Conservation (phyloP, 2,329 filamentous ascomycete species). For the Colletotrichum navitas region DNA sequence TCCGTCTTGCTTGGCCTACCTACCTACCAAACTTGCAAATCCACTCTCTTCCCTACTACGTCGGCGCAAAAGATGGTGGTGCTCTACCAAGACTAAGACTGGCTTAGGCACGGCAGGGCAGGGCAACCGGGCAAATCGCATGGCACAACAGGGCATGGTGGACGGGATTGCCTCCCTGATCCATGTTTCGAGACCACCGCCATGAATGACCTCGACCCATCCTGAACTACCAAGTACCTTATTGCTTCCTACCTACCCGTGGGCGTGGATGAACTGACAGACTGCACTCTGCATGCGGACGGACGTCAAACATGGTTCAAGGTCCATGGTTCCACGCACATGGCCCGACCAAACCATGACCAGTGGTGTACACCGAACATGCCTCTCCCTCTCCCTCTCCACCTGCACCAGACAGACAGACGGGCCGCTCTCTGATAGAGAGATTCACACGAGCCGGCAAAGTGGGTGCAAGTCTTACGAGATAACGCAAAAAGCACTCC, state of each 20-base stretch:
- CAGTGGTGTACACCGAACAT: not conserved
- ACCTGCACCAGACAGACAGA: not conserved
- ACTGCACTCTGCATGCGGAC: not conserved
- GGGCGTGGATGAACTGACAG: constrained; percentile 6
- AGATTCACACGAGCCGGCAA: no score
- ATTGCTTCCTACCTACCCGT: not conserved
- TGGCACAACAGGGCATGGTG: constrained; percentile 1
- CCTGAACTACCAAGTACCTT: no score
- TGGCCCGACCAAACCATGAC: not conserved
- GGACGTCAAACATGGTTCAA: constrained; percentile 20
- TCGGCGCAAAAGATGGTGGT: not conserved
- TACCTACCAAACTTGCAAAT: not conserved
- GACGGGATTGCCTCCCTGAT: constrained; percentile 15
- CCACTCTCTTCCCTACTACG: not conserved
- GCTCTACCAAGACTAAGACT: not conserved
- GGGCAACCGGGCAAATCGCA: constrained; percentile 7
- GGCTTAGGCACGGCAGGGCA: not conserved
- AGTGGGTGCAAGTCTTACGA: constrained; percentile 13
- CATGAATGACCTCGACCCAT: not conserved
- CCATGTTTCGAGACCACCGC: not conserved
- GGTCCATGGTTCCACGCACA: not conserved
- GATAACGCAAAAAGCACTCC: constrained; percentile 22
- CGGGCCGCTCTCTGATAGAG: not conserved
- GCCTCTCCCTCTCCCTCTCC: not conserved
- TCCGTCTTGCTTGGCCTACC: constrained; percentile 16